These are phyloP conservation scores for Stagonosporopsis tanaceti DNA, from an alignment of 2,329 filamentous ascomycete genomes.

Conservation along the genomic window DNA sequence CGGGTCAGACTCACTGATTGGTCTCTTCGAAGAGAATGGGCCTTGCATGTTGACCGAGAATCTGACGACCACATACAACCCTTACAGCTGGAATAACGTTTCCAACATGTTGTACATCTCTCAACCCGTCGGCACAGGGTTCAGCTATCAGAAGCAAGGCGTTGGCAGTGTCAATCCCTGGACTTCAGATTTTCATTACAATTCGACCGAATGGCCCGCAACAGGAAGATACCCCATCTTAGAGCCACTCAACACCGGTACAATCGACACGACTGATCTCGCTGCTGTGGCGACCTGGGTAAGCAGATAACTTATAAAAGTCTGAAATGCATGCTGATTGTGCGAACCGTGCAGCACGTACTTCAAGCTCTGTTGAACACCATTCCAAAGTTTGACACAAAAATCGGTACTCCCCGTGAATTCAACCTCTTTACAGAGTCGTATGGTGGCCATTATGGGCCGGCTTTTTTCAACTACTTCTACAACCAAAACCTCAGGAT, in stretches of 20 bases:
- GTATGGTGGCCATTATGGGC: slow-evolving; percentile 59
- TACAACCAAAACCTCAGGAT: slow-evolving; percentile 65
- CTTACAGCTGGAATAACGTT: slow-evolving; percentile 67
- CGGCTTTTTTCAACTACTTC: slow-evolving; percentile 66
- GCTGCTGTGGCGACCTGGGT: slow-evolving; percentile 56
- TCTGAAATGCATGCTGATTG: neutral
- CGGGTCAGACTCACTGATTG: too few species aligned
- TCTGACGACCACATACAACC: slow-evolving; percentile 55
- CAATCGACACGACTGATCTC: slow-evolving; percentile 63
- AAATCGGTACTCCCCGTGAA: slow-evolving; percentile 45
- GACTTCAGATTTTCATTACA: slow-evolving; percentile 56
- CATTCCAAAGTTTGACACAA: slow-evolving; percentile 33
- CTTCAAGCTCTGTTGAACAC: slow-evolving; percentile 36
- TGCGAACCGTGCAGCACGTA: slow-evolving; percentile 24
- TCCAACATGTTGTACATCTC: slow-evolving; percentile 69
- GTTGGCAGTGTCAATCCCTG: slow-evolving; percentile 46
- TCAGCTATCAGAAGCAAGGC: slow-evolving; percentile 52
- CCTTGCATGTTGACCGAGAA: slow-evolving; percentile 32
- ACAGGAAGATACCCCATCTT: slow-evolving; percentile 57
- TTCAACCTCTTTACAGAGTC: slow-evolving; percentile 66
- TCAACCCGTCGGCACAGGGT: slow-evolving; percentile 67
- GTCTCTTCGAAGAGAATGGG: slow-evolving; percentile 57
- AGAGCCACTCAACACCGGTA: slow-evolving; percentile 55
- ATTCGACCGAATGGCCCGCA: slow-evolving; percentile 51
- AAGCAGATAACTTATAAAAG: slow-evolving; percentile 23